Conservation (phyloP, 2,329 filamentous ascomycete species). For the Sarocladiaceae sp. region DNA sequence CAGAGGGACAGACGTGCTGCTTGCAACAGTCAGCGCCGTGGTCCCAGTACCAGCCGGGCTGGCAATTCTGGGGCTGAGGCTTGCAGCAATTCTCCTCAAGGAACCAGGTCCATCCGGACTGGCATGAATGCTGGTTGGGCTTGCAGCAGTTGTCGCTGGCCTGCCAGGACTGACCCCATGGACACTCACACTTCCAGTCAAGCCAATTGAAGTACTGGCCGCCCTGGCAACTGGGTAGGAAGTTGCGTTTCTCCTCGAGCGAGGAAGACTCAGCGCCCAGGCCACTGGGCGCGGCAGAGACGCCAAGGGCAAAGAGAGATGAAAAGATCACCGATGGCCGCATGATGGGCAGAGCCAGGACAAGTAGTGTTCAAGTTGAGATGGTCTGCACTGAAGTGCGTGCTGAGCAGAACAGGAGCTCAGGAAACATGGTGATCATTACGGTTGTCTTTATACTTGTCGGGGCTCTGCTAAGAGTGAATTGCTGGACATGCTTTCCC, state of each 20-base stretch:
- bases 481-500: no score
- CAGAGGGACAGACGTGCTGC: slow-evolving; percentile 3
- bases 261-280: neutral
- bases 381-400: no score
- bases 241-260: slow-evolving; percentile 4
- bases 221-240: neutral
- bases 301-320: neutral
- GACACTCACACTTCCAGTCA: slow-evolving; percentile 5
- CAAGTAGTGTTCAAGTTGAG: no score
- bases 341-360: slow-evolving; percentile 2
- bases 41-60: slow-evolving; percentile 3
- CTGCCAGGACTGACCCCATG: slow-evolving; percentile 2
- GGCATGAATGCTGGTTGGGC: neutral
- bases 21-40: neutral
- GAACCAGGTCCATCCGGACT: neutral
- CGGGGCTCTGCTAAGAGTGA: no score
- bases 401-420: no score
- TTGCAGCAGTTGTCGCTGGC: slow-evolving; percentile 2
- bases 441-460: no score
- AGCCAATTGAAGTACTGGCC: slow-evolving; percentile 2
- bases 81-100: slow-evolving; percentile 4
- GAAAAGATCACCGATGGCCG: neutral
- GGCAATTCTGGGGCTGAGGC: neutral
- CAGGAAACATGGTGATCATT: no score
- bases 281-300: slow-evolving; percentile 1